A percentile compares a stretch with the other conserved stretches of the same genome.
These are phyloP conservation scores for Lenzites betulinus DNA, from an alignment of 768 basidiomycete species.

Conservation along the genomic window DNA sequence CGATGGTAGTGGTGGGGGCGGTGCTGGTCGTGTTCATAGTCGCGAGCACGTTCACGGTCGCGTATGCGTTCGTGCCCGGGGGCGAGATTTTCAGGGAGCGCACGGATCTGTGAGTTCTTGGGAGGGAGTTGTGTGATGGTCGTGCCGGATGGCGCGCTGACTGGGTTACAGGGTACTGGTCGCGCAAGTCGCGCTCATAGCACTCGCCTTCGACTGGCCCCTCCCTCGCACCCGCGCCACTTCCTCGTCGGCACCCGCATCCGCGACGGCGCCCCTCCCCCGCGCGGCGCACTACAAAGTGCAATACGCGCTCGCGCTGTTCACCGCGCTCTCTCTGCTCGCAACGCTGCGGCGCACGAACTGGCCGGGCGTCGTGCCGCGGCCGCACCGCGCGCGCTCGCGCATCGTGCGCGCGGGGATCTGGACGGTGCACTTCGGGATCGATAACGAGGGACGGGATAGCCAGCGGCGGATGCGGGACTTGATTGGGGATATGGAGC, in stretches of 20 bases:
- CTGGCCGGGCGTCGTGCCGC: constrained; percentile 50
- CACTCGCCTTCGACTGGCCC: constrained; percentile 48
- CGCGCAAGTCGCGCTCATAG: constrained; percentile 53
- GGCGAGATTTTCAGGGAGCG: constrained; percentile 75
- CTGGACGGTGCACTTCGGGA: constrained; percentile 92
- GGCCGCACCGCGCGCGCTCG: constrained; percentile 62
- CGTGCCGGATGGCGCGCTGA: neutral
- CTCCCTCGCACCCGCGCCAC: too few species aligned
- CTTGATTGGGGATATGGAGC: constrained; percentile 71
- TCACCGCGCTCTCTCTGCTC: constrained; percentile 44
- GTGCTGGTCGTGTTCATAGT: constrained; percentile 65
- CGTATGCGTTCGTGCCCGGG: constrained; percentile 89
- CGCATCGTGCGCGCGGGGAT: constrained; percentile 81
- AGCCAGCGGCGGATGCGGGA: constrained; percentile 70
- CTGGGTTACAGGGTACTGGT: constrained; percentile 47
- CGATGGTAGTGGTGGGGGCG: constrained; percentile 58
- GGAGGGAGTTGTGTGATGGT: neutral
- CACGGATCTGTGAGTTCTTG: constrained; percentile 72
- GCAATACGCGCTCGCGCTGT: constrained; percentile 24
- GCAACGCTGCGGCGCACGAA: constrained; percentile 48
- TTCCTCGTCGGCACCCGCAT: constrained; percentile 2
- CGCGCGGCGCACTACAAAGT: constrained; percentile 9
- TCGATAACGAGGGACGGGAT: constrained; percentile 72
- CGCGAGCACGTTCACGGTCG: constrained; percentile 79
- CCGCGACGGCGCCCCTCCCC: neutral